These are phyloP conservation scores for Phascolomyces articulosus DNA, from an alignment of 371 early-diverging fungal genomes.

Conservation along the genomic window DNA sequence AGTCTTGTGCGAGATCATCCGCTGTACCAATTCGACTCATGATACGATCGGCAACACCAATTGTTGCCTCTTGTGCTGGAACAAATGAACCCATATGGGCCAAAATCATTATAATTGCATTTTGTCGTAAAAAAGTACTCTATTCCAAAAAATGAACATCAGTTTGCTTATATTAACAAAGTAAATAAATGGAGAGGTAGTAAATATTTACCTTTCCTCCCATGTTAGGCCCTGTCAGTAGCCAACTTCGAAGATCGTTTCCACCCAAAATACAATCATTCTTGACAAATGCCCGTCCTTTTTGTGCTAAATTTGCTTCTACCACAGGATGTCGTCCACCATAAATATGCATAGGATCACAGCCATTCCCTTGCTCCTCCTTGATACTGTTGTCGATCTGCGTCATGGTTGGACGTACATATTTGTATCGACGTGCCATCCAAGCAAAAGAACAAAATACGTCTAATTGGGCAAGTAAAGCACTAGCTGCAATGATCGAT, in stretches of 20 bases:
- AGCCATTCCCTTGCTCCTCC: no score
- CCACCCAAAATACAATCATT: conserved; percentile 72
- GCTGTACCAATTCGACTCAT: conserved; percentile 86
- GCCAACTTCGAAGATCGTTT: conserved; percentile 58
- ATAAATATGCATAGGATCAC: conserved; percentile 35
- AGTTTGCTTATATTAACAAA: no score
- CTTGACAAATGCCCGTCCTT: conserved; percentile 67
- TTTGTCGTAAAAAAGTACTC: conserved; percentile 89
- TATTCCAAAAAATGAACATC: no score
- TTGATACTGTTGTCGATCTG: conserved; percentile 32
- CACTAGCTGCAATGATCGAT: conserved; percentile 54
- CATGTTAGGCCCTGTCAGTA: conserved; percentile 94
- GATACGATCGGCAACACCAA: conserved; percentile 90
- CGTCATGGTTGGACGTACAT: conserved; percentile 62
- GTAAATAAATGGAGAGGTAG: no score
- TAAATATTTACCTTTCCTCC: conserved; percentile 72
- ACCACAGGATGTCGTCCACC: conserved; percentile 92
- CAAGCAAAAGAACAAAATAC: conserved; percentile 65
- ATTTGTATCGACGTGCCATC: conserved; percentile 53
- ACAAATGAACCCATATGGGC: conserved; percentile 96
- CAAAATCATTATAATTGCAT: conserved; percentile 83
- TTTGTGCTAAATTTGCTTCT: conserved; percentile 66
- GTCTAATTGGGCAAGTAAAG: conserved; percentile 72
- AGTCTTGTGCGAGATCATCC: conserved; percentile 79
- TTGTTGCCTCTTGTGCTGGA: conserved; percentile 79